A percentile compares a stretch with the other conserved stretches of the same genome.
Evolutionary conservation across 2,329 filamentous ascomycete genomes (phyloP).

Genomic region (Fusarium metavorans): DNA sequence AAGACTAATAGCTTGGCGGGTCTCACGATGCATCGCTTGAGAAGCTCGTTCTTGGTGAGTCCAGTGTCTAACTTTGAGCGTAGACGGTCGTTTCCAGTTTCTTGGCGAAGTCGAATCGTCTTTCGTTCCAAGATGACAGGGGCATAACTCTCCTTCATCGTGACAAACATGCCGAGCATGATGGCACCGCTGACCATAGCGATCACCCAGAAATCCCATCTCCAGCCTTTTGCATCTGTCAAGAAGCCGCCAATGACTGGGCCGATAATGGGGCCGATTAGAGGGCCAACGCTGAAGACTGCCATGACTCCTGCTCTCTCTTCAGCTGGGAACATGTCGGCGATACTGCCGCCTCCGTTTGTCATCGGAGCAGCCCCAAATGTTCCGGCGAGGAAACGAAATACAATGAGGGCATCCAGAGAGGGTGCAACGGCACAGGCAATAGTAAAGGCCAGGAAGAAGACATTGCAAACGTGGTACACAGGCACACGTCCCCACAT

Average conservation of each 20-base stretch:
- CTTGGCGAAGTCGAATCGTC: slow-evolving; percentile 50
- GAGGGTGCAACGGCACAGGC: slow-evolving; percentile 54
- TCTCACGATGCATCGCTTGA: slow-evolving; percentile 55
- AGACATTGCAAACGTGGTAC: slow-evolving; percentile 56
- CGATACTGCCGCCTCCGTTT: slow-evolving; percentile 64
- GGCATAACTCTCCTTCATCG: slow-evolving; percentile 54
- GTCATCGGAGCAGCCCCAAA: slow-evolving; percentile 66
- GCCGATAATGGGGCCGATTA: slow-evolving; percentile 52
- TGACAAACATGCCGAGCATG: slow-evolving; percentile 45
- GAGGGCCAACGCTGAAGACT: slow-evolving; percentile 67
- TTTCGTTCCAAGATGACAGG: slow-evolving; percentile 54
- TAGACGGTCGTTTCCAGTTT: slow-evolving; percentile 50
- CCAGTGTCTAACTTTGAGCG: slow-evolving; percentile 62
- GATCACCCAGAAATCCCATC: slow-evolving; percentile 73
- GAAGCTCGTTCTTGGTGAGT: slow-evolving; percentile 48
- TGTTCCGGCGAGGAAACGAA: slow-evolving; percentile 64
- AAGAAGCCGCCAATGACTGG: slow-evolving; percentile 68
- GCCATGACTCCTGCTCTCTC: slow-evolving; percentile 59
- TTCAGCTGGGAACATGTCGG: slow-evolving; percentile 50
- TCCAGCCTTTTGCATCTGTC: slow-evolving; percentile 69
- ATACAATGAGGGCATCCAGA: slow-evolving; percentile 57
- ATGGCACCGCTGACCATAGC: slow-evolving; percentile 61
- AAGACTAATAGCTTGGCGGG: slow-evolving; percentile 64
- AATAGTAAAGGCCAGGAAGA: slow-evolving; percentile 54
- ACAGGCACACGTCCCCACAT: slow-evolving; percentile 59